Evolutionary conservation across 2,329 filamentous ascomycete species (phyloP).

Genomic region (Eutypa lata): DNA sequence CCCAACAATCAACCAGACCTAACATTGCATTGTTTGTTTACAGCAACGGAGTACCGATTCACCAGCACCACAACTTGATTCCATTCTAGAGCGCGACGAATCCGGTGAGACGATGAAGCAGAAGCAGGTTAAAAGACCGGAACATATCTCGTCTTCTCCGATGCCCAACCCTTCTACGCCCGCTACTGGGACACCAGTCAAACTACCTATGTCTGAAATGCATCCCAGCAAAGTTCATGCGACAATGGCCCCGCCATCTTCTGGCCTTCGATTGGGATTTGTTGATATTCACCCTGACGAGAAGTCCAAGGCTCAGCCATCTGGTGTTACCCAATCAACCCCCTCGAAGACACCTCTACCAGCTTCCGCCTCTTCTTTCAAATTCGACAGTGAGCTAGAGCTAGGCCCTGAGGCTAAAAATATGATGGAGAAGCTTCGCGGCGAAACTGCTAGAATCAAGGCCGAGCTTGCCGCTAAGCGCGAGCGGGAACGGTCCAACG

Average conservation of each 20-base stretch:
- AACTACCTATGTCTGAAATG: constrained; percentile 79
- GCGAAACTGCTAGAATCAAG: constrained; percentile 69
- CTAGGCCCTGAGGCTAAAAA: constrained; percentile 60
- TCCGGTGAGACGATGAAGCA: constrained; percentile 24
- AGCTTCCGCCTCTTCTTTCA: constrained; percentile 64
- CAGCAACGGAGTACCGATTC: constrained; percentile 20
- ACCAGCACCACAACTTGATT: constrained; percentile 30
- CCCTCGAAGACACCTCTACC: constrained; percentile 58
- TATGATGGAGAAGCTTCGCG: constrained; percentile 66
- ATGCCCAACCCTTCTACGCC: constrained; percentile 51
- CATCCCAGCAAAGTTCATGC: constrained; percentile 81
- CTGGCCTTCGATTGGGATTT: constrained; percentile 79
- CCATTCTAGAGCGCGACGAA: constrained; percentile 44
- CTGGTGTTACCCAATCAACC: constrained; percentile 52
- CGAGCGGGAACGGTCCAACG: constrained; percentile 50
- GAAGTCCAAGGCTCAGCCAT: constrained; percentile 38
- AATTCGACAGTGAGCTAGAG: constrained; percentile 47
- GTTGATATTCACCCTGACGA: constrained; percentile 64
- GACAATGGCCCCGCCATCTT: constrained; percentile 73
- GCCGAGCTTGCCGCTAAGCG: constrained; percentile 62
- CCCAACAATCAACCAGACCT: background rate
- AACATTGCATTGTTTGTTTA: background rate
- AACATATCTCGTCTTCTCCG: constrained; percentile 34
- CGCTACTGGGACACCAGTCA: constrained; percentile 59
- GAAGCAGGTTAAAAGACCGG: constrained; percentile 18